These are phyloP conservation scores for Pseudocercospora pini-densiflorae DNA, from an alignment of 2,329 filamentous ascomycete species.

Conservation along the genomic window DNA sequence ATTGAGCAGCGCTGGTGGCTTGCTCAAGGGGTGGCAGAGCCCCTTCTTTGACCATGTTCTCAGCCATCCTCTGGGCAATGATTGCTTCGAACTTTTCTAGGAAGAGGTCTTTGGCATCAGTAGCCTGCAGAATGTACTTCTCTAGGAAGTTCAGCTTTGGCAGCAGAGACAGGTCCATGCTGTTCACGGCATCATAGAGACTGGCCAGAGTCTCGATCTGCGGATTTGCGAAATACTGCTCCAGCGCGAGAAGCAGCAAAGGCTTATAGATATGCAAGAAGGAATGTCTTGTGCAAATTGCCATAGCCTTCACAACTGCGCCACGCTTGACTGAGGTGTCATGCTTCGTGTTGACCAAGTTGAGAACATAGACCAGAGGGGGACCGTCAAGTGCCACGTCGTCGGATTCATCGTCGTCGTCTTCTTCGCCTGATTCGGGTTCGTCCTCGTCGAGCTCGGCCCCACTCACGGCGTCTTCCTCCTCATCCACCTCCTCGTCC, in stretches of 20 bases:
- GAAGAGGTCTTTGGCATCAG: slow-evolving; percentile 94
- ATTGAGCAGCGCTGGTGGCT: slow-evolving; percentile 44
- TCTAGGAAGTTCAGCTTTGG: slow-evolving; percentile 83
- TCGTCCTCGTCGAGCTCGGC: slow-evolving; percentile 53
- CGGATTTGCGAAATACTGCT: slow-evolving; percentile 95
- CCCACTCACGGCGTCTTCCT: slow-evolving; percentile 48
- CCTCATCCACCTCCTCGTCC: slow-evolving; percentile 43
- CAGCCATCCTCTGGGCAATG: slow-evolving; percentile 78
- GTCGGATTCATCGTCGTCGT: slow-evolving; percentile 55
- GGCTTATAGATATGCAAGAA: slow-evolving; percentile 99
- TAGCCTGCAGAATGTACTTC: slow-evolving; percentile 82
- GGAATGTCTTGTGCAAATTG: slow-evolving; percentile 95
- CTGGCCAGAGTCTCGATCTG: slow-evolving; percentile 84
- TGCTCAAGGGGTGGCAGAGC: slow-evolving; percentile 20
- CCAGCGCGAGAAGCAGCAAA: slow-evolving; percentile 83
- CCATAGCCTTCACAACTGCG: slow-evolving; percentile 97
- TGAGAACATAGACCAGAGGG: slow-evolving; percentile 94
- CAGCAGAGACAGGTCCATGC: slow-evolving; percentile 95
- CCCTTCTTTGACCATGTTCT: slow-evolving; percentile 54
- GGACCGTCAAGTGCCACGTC: slow-evolving; percentile 74
- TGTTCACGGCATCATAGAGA: slow-evolving; percentile 90
- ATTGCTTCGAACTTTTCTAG: slow-evolving; percentile 97
- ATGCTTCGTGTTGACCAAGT: slow-evolving; percentile 97
- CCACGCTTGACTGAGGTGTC: slow-evolving; percentile 91
- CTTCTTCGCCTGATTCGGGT: slow-evolving; percentile 50